Evolutionary conservation across 768 basidiomycete genomes (phyloP).

Genomic region (Russula dissimulans): DNA sequence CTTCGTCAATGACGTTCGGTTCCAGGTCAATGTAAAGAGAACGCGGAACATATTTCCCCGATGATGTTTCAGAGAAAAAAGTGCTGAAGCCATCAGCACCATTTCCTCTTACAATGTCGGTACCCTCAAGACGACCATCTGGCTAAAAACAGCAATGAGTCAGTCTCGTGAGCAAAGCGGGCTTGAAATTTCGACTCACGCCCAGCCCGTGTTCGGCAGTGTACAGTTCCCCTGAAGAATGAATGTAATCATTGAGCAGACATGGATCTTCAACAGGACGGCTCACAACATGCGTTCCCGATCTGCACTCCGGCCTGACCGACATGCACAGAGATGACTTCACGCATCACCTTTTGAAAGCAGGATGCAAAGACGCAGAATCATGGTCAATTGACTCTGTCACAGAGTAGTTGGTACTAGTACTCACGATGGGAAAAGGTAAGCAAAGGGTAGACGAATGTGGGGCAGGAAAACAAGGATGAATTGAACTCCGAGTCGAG

Average conservation of each 20-base stretch:
- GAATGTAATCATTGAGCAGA: not conserved
- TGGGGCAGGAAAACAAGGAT: not conserved
- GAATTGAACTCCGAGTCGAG: not conserved
- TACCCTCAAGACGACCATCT: constrained; percentile 82
- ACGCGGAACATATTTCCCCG: constrained; percentile 95
- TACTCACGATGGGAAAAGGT: constrained; percentile 1
- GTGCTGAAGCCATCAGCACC: constrained; percentile 94
- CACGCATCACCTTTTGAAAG: constrained; percentile 52
- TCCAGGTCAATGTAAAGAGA: constrained; percentile 97
- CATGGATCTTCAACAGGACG: constrained; percentile 8
- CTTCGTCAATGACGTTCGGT: constrained; percentile 97
- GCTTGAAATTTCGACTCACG: constrained; percentile 40
- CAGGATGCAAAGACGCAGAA: not conserved
- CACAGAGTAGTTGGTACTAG: too few relatives aligned
- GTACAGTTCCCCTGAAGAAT: constrained; percentile 84
- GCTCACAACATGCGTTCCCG: constrained; percentile 98
- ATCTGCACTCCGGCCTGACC: constrained; percentile 98
- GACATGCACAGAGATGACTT: constrained; percentile 97
- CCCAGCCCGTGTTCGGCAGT: constrained; percentile 97
- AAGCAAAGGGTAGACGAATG: not conserved
- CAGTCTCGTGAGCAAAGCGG: not conserved
- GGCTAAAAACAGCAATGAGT: constrained; percentile 43
- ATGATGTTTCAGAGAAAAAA: constrained; percentile 97
- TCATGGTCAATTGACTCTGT: not conserved
- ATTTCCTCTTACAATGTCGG: constrained; percentile 48